Base-by-base conservation (phyloP, 176 grass and related monocot species). In the Aegilops speltoides region DNA sequence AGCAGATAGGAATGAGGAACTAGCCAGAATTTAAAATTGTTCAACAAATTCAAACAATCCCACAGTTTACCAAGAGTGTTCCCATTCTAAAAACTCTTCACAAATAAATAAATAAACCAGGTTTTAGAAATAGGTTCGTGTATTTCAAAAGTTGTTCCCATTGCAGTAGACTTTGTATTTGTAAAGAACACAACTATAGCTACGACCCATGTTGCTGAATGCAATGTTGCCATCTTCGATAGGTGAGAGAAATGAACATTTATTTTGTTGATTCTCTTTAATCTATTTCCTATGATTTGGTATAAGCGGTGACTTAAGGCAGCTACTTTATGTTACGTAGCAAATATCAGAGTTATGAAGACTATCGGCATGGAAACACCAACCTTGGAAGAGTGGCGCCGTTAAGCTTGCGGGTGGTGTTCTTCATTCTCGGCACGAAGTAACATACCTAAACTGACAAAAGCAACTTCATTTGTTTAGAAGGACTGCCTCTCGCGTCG, bases 311-410 rank as follows among this genome's bases (percentile, higher is more conserved):
- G 54, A 87, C 57, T 87, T 17, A 74, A 13, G 19, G 25, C 32
- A 12, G 52, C 36, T 89, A 31, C 20, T 25, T 25, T 86, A 45
- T 72, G 62, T 84, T 38, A 70, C 70, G 32, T 87, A 98, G 95
- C 86, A 72, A 98, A 95, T 68, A 95, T 95, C 38, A 86, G 80
- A 87, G 95, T 95, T 41, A 98, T 98, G 91, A 87, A 98, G 85
- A 95, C 87, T 63, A 79, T 98, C 54, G 93, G 91, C 83, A 89
- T 93, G 29, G 89, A 90, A 15, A 89, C 93, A 38, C 91, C 91
- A 71, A 92, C 93, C 41, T 79, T 98, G 77, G 74, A 90, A 68
- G 95, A 98, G 83, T 95, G 95, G 95, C 79, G 88, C 68, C 79
- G n/a, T 61, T 91, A 34, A 68, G 67, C n/a, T 86, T 10, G 26